Percentiles rank a stretch among this genome's conserved stretches.
phyloP scores from a whole-genome alignment of 129 eudicot genomes.

The Arctium minus region DNA sequence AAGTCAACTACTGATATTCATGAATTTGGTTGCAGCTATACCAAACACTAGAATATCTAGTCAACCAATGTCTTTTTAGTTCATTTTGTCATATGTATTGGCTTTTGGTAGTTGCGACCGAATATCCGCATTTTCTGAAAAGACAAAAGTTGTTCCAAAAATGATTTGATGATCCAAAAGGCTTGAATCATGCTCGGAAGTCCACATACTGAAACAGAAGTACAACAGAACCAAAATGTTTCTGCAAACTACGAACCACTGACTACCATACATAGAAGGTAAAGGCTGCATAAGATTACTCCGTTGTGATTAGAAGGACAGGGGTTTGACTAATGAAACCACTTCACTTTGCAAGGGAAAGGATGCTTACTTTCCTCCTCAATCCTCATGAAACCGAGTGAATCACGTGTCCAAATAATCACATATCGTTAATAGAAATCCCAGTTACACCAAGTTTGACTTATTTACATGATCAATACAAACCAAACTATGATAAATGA shows the following conservation, averaged over 20 bases:
- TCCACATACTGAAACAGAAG: neutral
- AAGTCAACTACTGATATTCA: constrained; percentile 3
- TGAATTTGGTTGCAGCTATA: neutral
- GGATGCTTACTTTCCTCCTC: neutral
- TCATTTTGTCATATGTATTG: constrained; percentile 3
- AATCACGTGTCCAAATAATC: neutral
- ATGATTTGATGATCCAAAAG: neutral
- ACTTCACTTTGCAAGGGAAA: neutral
- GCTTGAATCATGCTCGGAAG: neutral
- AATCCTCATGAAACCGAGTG: neutral
- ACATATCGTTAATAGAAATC: neutral
- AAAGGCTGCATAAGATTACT: neutral
- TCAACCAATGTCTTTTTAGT: constrained; percentile 1
- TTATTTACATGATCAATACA: neutral
- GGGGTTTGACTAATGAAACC: neutral
- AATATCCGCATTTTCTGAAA: neutral
- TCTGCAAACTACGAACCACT: neutral
- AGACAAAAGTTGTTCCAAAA: neutral
- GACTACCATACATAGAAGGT: neutral
- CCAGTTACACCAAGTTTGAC: neutral
- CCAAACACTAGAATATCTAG: neutral
- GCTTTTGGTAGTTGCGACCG: neutral
- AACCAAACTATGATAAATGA: neutral
- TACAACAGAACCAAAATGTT: neutral
- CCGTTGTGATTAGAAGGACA: neutral